Conservation (phyloP, 371 early-diverging fungal species). For the Lichtheimia ramosa region DNA sequence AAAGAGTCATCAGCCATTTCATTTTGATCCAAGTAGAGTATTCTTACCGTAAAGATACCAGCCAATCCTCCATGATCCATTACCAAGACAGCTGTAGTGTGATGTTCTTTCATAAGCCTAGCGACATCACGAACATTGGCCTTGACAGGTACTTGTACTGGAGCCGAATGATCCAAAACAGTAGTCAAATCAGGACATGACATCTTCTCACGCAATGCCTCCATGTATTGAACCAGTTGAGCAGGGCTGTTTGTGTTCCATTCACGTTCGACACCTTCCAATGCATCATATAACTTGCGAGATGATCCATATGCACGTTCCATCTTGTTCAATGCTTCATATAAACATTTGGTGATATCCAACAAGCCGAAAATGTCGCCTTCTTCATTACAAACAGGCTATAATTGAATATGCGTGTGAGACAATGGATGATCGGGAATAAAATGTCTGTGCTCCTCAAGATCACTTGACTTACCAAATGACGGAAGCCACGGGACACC, state of each 20-base stretch:
- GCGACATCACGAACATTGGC: conserved; percentile 93
- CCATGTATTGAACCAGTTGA: conserved; percentile 74
- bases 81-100: conserved; percentile 91
- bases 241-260: conserved; percentile 63
- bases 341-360: conserved; percentile 95
- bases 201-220: conserved; percentile 78
- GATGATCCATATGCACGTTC: conserved; percentile 89
- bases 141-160: conserved; percentile 78
- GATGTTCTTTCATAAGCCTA: conserved; percentile 80
- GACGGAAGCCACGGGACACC: conserved; percentile 95
- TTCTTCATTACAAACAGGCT: conserved; percentile 84
- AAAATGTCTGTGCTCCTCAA: neutral
- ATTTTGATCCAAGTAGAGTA: neutral
- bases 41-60: conserved; percentile 83
- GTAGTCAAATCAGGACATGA: conserved; percentile 88
- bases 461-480: conserved; percentile 61
- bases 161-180: conserved; percentile 69
- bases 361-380: conserved; percentile 92
- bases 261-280: conserved; percentile 90
- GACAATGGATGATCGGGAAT: neutral
- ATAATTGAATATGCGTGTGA: neutral
- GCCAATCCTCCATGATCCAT: conserved; percentile 82
- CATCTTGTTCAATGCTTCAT: conserved; percentile 90
- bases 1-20: neutral
- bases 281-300: conserved; percentile 83